Percentiles rank a stretch among this genome's conserved stretches.
phyloP scores from a whole-genome alignment of 345 rosid genomes.

The Dipteronia dyeriana region DNA sequence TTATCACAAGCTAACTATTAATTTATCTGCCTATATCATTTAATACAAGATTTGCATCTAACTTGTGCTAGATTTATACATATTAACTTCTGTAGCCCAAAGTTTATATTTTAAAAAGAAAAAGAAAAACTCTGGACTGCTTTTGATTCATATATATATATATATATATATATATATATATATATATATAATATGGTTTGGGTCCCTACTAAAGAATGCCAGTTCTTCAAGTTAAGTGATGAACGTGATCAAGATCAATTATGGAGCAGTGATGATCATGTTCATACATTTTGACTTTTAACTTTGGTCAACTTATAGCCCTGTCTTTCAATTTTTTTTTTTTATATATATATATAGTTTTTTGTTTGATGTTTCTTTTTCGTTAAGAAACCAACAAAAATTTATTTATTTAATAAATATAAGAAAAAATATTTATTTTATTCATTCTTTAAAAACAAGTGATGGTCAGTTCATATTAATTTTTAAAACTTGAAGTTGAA shows the following conservation, averaged over 20 bases:
- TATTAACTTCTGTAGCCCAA: too few relatives aligned
- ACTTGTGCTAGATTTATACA: neutral
- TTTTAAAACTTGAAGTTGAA: too few relatives aligned
- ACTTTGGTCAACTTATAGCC: neutral
- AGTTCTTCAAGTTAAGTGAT: conserved; percentile 31
- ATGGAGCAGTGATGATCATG: conserved; percentile 23
- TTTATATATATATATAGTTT: too few relatives aligned
- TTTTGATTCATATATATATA: too few relatives aligned
- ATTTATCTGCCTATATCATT: neutral
- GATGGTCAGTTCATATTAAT: neutral
- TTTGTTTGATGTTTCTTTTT: conserved; percentile 6
- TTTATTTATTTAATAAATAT: too few relatives aligned
- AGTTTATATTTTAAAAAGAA: too few relatives aligned
- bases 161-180: neutral
- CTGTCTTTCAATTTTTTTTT: neutral
- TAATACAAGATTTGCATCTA: neutral
- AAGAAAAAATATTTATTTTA: too few relatives aligned
- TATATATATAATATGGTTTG: neutral
- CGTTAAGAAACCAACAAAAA: neutral
- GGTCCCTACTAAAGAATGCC: conserved; percentile 17
- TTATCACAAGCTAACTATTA: neutral
- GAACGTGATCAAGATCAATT: conserved; percentile 11
- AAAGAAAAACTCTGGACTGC: too few relatives aligned
- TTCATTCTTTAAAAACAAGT: neutral
- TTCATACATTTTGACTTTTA: neutral